Evolutionary conservation across 192 early-diverging fungal genomes (phyloP).

Genomic region (Mortierella claussenii): DNA sequence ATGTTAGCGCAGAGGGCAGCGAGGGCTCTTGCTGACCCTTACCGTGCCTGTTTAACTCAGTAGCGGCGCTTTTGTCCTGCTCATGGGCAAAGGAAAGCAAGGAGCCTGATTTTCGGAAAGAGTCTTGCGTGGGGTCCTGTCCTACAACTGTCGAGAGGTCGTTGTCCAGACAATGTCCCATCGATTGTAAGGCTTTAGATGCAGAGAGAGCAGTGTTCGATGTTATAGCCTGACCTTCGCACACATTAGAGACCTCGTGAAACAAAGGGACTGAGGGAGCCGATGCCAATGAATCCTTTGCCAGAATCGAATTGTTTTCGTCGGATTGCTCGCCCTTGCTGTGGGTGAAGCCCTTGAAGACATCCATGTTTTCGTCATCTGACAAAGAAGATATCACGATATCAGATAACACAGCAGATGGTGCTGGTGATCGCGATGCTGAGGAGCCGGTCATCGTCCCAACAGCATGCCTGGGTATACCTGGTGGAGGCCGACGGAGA

Average conservation of each 20-base stretch:
- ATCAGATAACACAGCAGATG: background rate
- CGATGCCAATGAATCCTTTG: conserved; percentile 7
- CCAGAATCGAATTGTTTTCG: background rate
- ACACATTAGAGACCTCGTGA: background rate
- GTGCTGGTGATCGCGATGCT: background rate
- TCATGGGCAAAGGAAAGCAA: conserved; percentile 5
- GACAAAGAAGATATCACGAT: background rate
- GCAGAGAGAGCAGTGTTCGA: background rate
- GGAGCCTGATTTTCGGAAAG: background rate
- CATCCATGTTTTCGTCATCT: background rate
- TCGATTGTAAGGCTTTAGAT: background rate
- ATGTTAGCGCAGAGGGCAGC: conserved; percentile 8
- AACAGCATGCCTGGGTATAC: conserved; percentile 1
- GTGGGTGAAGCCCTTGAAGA: background rate
- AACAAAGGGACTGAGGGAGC: background rate
- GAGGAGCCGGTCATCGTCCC: background rate
- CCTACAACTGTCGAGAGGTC: conserved; percentile 14
- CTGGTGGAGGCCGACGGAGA: conserved; percentile 6
- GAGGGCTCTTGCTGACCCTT: background rate
- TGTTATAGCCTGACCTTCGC: background rate
- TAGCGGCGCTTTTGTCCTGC: background rate
- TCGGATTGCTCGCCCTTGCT: background rate
- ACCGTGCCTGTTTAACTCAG: background rate
- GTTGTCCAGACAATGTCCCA: too few species aligned
- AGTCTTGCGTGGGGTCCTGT: conserved; percentile 5